Conservation (phyloP, 2,329 filamentous ascomycete genomes). For the Diaporthe velutina region DNA sequence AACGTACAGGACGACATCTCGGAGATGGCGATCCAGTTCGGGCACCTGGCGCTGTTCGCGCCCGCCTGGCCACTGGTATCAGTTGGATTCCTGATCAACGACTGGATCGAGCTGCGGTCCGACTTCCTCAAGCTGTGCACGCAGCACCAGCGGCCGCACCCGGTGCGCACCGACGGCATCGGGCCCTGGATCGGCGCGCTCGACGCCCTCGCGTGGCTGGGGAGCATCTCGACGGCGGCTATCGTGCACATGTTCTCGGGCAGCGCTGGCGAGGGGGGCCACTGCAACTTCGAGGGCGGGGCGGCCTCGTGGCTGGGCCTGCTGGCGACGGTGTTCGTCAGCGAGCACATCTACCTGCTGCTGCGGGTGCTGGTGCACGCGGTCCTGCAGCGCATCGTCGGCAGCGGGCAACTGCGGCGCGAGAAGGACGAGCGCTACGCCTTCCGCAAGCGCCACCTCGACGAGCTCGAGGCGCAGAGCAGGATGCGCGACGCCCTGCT, state of each 20-base stretch:
- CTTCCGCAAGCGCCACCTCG: conserved; percentile 51
- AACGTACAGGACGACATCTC: conserved; percentile 80
- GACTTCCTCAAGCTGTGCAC: conserved; percentile 83
- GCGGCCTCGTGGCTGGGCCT: conserved; percentile 70
- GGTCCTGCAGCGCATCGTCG: conserved; percentile 52
- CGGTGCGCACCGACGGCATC: conserved; percentile 78
- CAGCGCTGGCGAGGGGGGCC: conserved; percentile 50
- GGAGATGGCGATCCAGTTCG: conserved; percentile 81
- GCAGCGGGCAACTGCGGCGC: conserved; percentile 55
- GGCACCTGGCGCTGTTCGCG: conserved; percentile 79
- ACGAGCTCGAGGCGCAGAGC: conserved; percentile 53
- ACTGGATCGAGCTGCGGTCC: conserved; percentile 82
- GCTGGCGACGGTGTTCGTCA: conserved; percentile 78
- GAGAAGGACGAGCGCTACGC: conserved; percentile 56
- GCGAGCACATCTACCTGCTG: conserved; percentile 78
- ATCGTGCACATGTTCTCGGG: conserved; percentile 79
- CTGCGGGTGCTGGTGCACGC: conserved; percentile 59
- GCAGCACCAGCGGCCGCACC: conserved; percentile 79
- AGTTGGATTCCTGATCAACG: conserved; percentile 80
- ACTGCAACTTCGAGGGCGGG: conserved; percentile 56
- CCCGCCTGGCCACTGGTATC: conserved; percentile 82
- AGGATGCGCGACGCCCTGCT: conserved; percentile 34
- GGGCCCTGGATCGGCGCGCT: conserved; percentile 80
- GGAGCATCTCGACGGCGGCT: conserved; percentile 78
- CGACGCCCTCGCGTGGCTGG: conserved; percentile 78